Evolutionary conservation across 2,329 filamentous ascomycete species (phyloP).

Genomic region (Ophiostoma sp.): DNA sequence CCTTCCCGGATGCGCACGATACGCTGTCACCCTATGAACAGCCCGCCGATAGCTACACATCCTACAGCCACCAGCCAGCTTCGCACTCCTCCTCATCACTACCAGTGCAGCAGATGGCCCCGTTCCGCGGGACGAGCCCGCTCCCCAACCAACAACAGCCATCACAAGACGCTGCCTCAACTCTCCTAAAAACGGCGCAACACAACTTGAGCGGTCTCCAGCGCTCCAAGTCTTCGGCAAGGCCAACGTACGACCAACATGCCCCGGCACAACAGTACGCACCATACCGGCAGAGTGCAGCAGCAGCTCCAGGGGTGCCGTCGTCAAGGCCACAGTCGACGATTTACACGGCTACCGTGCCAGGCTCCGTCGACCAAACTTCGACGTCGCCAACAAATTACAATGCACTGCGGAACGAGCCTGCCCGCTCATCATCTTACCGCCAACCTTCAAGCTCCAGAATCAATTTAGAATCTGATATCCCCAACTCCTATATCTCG

Average conservation of each 20-base stretch:
- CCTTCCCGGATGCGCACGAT: conserved; percentile 6
- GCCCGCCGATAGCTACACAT: conserved; percentile 14
- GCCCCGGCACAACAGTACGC: conserved; percentile 23
- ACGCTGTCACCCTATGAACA: conserved; percentile 13
- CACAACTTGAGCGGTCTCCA: conserved; percentile 29
- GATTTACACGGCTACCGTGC: conserved; percentile 30
- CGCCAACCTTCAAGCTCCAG: conserved; percentile 41
- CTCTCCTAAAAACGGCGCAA: conserved; percentile 30
- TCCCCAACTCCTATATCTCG: conserved; percentile 47
- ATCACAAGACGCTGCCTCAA: conserved; percentile 24
- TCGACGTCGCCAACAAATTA: conserved; percentile 22
- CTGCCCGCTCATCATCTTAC: conserved; percentile 52
- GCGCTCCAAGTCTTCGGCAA: conserved; percentile 20
- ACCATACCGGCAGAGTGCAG: conserved; percentile 22
- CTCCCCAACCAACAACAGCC: conserved; percentile 13
- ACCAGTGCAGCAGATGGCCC: conserved; percentile 15
- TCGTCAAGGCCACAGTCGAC: conserved; percentile 34
- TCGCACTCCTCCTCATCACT: conserved; percentile 14
- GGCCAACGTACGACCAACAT: conserved; percentile 21
- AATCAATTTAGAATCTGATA: conserved; percentile 56
- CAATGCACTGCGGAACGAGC: conserved; percentile 48
- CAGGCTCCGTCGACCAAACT: conserved; percentile 34
- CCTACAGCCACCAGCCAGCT: conserved; percentile 12
- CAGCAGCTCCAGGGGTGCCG: conserved; percentile 13
- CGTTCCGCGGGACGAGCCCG: conserved; percentile 24